Percentiles rank a stretch among this genome's conserved stretches.
phyloP scores from a whole-genome alignment of 805 yeast species.

The Metschnikowia henanensis region DNA sequence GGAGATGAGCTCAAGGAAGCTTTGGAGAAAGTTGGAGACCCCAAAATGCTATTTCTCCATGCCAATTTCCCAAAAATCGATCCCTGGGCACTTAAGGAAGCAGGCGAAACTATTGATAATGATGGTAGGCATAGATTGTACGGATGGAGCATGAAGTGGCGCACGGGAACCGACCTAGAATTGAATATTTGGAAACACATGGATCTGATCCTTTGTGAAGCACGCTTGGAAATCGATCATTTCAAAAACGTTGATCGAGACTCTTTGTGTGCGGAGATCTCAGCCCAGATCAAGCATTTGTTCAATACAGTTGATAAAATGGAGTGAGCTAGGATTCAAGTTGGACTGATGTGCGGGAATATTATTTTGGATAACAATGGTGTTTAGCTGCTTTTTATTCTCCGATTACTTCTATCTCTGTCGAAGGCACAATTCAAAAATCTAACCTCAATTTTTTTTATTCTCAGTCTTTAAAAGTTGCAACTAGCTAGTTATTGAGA shows the following conservation, averaged over 20 bases:
- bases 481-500: too few species aligned
- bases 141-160: conserved; percentile 53
- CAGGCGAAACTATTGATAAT: conserved; percentile 39
- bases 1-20: conserved; percentile 9
- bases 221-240: conserved; percentile 43
- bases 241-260: conserved; percentile 41
- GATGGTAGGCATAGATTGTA: conserved; percentile 54
- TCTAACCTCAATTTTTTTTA: too few species aligned
- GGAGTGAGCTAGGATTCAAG: too few species aligned
- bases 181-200: conserved; percentile 58
- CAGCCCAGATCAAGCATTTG: conserved; percentile 45
- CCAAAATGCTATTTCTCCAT: conserved; percentile 52
- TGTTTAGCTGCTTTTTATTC: too few species aligned
- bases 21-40: conserved; percentile 8
- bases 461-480: too few species aligned
- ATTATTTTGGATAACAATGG: too few species aligned
- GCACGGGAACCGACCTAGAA: conserved; percentile 59
- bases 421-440: too few species aligned
- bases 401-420: too few species aligned
- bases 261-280: conserved; percentile 52
- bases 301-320: conserved; percentile 25
- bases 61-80: conserved; percentile 68
- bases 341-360: too few species aligned
- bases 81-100: conserved; percentile 51
- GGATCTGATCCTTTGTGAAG: conserved; percentile 54